Evolutionary conservation across 495 filamentous ascomycete species (phyloP), one percentile per base, ranked within the genome.

Genomic region (Poronia punctata): DNA sequence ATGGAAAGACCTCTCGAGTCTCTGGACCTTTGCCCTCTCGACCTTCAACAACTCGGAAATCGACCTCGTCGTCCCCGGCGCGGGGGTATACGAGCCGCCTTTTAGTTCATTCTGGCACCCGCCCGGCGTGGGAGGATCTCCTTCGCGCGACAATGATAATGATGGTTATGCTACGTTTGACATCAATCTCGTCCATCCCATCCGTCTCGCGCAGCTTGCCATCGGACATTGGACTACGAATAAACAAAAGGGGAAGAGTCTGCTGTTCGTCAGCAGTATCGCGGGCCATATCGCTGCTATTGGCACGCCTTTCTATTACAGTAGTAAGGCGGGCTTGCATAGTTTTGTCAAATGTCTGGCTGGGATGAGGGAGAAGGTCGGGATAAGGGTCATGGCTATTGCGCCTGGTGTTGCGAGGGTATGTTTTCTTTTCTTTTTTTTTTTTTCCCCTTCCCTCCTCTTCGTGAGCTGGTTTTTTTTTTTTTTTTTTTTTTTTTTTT

Each of bases 121-220:
- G 4, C 80, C 80, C 5, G 74, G 75, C 27, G 52, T 57, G 2
- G 32, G 64, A 0, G 48, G 54, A 12, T 74, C 72, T 36, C 66
- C 60, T 35, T 76, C 80, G 48, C 24, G 61, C 2, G 56, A 48
- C 4, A 30, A 20, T 7, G 25, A 24, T 8, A 47, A 43, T 12
- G 65, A 67, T 35, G 61, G 65, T 43, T 84, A 83, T 52, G 70
- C 70, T 14, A 45, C 62, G 44, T 24, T 85, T 20, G 78, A 83
- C 53, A 79, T 85, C 63, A 83, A 82, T 57, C 36, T 84, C 46
- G 80, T 74, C 4, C 80, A 84, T 55, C 80, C 80, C 0, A 82
- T 84, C 55, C 78, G 79, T 37, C 63, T 67, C 7, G 79, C 77
- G 7, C 80, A 83, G 48, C 62, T 83, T n/a, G 80, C 80, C 14